Evolutionary conservation across 352 stramenopile species (phyloP).

Genomic region (Saprolegnia parasitica): DNA sequence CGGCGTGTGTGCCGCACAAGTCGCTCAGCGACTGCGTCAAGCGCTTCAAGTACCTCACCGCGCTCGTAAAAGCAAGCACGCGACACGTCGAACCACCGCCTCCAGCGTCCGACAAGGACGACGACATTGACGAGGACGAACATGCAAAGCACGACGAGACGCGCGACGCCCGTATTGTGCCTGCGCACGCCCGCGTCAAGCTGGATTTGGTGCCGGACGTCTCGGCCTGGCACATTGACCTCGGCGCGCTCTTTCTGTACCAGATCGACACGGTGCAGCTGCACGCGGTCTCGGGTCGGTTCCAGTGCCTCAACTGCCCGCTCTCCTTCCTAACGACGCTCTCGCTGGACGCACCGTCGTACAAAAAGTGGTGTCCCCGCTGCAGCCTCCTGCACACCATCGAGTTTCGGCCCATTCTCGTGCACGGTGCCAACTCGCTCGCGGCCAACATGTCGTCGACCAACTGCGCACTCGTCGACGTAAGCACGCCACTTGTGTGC

Average conservation of each 20-base stretch:
- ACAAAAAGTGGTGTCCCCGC: slow-evolving; percentile 77
- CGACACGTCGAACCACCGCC: too few relatives aligned
- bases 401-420: slow-evolving; percentile 58
- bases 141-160: slow-evolving; percentile 29
- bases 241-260: slow-evolving; percentile 73
- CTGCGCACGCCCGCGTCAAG: slow-evolving; percentile 37
- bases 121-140: slow-evolving; percentile 26
- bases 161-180: slow-evolving; percentile 49
- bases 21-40: slow-evolving; percentile 81
- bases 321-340: slow-evolving; percentile 63
- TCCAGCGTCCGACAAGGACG: background rate
- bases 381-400: slow-evolving; percentile 72
- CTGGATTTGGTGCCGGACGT: slow-evolving; percentile 54
- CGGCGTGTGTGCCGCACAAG: slow-evolving; percentile 54
- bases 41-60: slow-evolving; percentile 61
- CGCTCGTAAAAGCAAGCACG: slow-evolving; percentile 35
- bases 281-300: slow-evolving; percentile 55
- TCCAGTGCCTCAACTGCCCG: slow-evolving; percentile 69
- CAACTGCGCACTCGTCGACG: slow-evolving; percentile 65
- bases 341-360: slow-evolving; percentile 37
- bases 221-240: slow-evolving; percentile 46
- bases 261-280: slow-evolving; percentile 69
- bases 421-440: slow-evolving; percentile 57
- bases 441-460: slow-evolving; percentile 66
- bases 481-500: slow-evolving; percentile 57